Conservation (phyloP, 495 filamentous ascomycete species). For the Aspergillus hancockii region DNA sequence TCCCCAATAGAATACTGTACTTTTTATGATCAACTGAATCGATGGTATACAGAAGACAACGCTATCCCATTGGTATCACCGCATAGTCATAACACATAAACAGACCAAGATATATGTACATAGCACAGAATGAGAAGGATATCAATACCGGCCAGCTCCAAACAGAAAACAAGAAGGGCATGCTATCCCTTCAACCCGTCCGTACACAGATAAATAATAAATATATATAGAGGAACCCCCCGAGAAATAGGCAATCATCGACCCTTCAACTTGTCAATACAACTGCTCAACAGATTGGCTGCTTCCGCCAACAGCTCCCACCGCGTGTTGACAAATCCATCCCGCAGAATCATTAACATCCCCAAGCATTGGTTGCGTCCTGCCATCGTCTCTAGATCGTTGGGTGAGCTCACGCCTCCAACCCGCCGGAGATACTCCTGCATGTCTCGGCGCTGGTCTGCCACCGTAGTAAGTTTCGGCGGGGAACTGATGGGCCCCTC, state of each 20-base stretch:
- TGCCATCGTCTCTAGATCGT: conserved; percentile 72
- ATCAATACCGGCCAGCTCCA: neutral
- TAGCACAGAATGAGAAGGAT: conserved; percentile 1
- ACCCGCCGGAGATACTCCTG: conserved; percentile 71
- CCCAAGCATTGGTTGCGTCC: conserved; percentile 83
- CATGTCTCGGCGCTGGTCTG: conserved; percentile 78
- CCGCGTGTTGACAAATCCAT: conserved; percentile 76
- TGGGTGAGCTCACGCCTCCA: conserved; percentile 73
- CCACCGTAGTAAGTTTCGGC: conserved; percentile 53
- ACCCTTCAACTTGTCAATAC: conserved; percentile 60
- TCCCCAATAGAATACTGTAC: no score
- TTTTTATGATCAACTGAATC: no score
- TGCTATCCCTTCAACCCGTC: neutral
- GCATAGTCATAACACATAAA: conserved; percentile 12
- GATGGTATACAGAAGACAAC: conserved; percentile 3
- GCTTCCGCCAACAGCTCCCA: conserved; percentile 95
- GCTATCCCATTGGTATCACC: conserved; percentile 11
- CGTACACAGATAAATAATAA: neutral
- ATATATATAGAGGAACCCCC: neutral
- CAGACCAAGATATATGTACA: conserved; percentile 10
- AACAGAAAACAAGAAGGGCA: conserved; percentile 4
- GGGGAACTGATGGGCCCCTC: conserved; percentile 70
- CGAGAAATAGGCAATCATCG: neutral
- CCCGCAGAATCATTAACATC: conserved; percentile 76
- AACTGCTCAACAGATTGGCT: conserved; percentile 74